Base-by-base conservation (phyloP, 495 filamentous ascomycete species). In the Penicillium silybi region DNA sequence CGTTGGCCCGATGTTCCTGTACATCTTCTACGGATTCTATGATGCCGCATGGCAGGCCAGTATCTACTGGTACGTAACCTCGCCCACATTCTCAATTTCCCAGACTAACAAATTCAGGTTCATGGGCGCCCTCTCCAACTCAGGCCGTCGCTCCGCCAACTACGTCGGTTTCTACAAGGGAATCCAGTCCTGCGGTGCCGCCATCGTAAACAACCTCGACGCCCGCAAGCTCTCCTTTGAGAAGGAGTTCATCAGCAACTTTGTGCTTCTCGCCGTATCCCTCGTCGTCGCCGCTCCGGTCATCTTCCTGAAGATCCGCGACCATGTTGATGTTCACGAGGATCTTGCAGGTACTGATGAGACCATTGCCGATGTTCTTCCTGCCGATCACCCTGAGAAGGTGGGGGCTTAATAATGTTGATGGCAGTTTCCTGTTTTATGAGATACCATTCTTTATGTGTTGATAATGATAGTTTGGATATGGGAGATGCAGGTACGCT, bases 111-210 rank as follows among this genome's bases (percentile, higher is more conserved):
- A 15, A 13, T 18, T 20, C 45, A 87, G 83, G 84, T 85, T 81
- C 71, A 92, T 95, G 84, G 90, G 90, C 44, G 80, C 90, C 10
- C 74, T 92, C 46, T 87, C 85, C 57, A 95, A 95, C 75, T 91
- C 90, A 19, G 83, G 86, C 51, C 85, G 89, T 57, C 90, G 88
- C 60, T 81, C 88, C 13, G 90, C 90, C 69, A 92, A 93, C 76
- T 85, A 89, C 57, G 82, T 87, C 16, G 90, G 90, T 39, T 95
- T 90, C 75, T 93, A 93, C 79, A 93, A 93, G 61, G 88, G 87
- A 26, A 83, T 95, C 54, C 90, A 95, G 67, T 90, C 87, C 20
- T 87, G 87, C 11, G 90, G 89, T 41, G 81, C 84, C 4, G 89
- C 87, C 16, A 78, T 93, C 46, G 85, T 85, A 51, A 92, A 82